Evolutionary conservation across 768 basidiomycete species (phyloP).

Genomic region (Naganishia kalamii): DNA sequence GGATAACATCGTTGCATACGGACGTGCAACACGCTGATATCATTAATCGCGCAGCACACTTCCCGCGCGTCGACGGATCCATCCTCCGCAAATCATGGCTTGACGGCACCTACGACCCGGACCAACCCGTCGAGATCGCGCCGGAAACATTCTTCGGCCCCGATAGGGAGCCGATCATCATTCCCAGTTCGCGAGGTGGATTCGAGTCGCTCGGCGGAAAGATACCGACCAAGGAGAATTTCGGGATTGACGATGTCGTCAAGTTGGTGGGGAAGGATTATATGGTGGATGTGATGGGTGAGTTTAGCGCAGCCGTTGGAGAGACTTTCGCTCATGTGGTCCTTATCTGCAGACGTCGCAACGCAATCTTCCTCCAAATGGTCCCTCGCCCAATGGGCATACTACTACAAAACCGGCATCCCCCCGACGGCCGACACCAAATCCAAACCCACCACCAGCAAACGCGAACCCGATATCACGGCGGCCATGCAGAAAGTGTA

Average conservation of each 20-base stretch:
- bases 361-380: conserved; percentile 79
- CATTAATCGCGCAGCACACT: conserved; percentile 3
- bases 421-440: conserved; percentile 54
- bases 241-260: conserved; percentile 75
- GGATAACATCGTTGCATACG: neutral
- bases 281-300: conserved; percentile 74
- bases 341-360: conserved; percentile 60
- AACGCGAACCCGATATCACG: neutral
- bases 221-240: conserved; percentile 61
- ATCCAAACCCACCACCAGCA: neutral
- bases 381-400: conserved; percentile 85
- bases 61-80: conserved; percentile 31
- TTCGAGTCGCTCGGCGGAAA: conserved; percentile 82
- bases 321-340: neutral
- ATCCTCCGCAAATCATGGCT: conserved; percentile 24
- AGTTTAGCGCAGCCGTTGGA: conserved; percentile 52
- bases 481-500: conserved; percentile 61
- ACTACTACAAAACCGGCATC: conserved; percentile 52
- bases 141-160: conserved; percentile 38
- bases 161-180: conserved; percentile 64
- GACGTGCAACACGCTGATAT: conserved; percentile 27
- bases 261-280: conserved; percentile 68
- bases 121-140: conserved; percentile 1
- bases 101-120: neutral
- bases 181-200: conserved; percentile 52